Conservation (phyloP, 2,329 filamentous ascomycete species). For the Septoria petroselini region DNA sequence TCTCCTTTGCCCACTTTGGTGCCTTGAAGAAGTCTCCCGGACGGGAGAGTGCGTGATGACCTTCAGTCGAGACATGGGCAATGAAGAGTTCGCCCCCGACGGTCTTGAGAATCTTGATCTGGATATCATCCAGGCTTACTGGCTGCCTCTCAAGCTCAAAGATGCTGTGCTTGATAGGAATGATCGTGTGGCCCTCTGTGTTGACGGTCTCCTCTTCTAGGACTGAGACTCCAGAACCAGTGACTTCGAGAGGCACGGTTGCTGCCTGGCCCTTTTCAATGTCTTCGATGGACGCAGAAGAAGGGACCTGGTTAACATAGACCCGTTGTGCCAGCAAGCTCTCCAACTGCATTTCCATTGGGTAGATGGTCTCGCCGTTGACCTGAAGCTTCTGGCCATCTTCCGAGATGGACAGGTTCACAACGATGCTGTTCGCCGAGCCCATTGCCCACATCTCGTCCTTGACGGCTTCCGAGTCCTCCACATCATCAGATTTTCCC, state of each 20-base stretch:
- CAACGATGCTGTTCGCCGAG: constrained; percentile 36
- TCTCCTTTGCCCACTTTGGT: constrained; percentile 8
- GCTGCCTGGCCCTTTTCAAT: constrained; percentile 30
- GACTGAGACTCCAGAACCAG: constrained; percentile 38
- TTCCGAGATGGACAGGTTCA: constrained; percentile 55
- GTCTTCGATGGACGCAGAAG: constrained; percentile 26
- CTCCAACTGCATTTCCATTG: constrained; percentile 12
- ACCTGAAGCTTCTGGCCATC: constrained; percentile 51
- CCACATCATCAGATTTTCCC: constrained; percentile 23
- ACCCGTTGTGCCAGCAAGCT: constrained; percentile 17
- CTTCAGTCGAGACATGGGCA: constrained; percentile 30
- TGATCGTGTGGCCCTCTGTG: constrained; percentile 52
- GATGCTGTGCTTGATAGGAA: constrained; percentile 57
- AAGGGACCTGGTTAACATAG: constrained; percentile 31
- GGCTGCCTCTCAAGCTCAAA: constrained; percentile 55
- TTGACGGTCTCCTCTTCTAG: constrained; percentile 47
- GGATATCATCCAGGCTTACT: constrained; percentile 55
- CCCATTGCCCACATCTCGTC: constrained; percentile 35
- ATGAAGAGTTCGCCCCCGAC: constrained; percentile 56
- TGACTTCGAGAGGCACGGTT: constrained; percentile 39
- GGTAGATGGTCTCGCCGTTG: constrained; percentile 62
- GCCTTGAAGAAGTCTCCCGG: constrained; percentile 19
- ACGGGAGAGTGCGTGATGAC: neutral
- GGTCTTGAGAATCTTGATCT: constrained; percentile 61
- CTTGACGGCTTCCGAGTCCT: constrained; percentile 24